Evolutionary conservation across 345 rosid genomes (phyloP).

Genomic region (Microcos paniculata): DNA sequence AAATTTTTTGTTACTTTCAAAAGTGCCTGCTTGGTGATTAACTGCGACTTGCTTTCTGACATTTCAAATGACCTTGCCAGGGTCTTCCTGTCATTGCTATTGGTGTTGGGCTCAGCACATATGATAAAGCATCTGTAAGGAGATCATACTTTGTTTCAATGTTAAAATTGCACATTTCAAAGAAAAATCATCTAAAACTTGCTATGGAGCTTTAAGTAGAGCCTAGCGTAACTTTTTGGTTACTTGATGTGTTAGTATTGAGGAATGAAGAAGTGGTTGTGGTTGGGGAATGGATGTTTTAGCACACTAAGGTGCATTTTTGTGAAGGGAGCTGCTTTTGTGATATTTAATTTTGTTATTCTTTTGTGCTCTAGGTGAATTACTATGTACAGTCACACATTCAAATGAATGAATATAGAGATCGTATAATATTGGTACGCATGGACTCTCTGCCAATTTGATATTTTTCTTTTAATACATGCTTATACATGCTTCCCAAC

Average conservation of each 20-base stretch:
- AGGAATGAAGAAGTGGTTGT: neutral
- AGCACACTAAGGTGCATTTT: neutral
- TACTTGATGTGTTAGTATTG: neutral
- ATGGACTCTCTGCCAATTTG: neutral
- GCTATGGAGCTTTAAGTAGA: neutral
- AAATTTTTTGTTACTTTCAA: neutral
- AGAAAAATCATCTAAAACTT: conserved; percentile 1
- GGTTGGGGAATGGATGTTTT: neutral
- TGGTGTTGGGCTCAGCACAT: conserved; percentile 93
- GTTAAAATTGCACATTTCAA: neutral
- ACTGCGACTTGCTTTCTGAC: neutral
- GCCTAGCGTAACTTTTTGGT: neutral
- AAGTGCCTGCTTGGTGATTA: conserved; percentile 12
- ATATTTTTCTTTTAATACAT: neutral
- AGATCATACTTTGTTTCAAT: conserved; percentile 10
- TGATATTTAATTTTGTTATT: neutral
- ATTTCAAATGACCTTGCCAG: conserved; percentile 34
- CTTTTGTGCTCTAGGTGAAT: conserved; percentile 53
- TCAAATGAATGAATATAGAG: conserved; percentile 96
- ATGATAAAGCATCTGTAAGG: conserved; percentile 92
- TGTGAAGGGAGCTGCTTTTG: neutral
- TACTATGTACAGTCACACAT: conserved; percentile 95
- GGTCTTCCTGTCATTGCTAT: conserved; percentile 90
- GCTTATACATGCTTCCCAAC: neutral
- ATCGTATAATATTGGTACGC: conserved; percentile 82